phyloP scores from a whole-genome alignment of 2,329 filamentous ascomycete genomes.

The Cadophora sp. region DNA sequence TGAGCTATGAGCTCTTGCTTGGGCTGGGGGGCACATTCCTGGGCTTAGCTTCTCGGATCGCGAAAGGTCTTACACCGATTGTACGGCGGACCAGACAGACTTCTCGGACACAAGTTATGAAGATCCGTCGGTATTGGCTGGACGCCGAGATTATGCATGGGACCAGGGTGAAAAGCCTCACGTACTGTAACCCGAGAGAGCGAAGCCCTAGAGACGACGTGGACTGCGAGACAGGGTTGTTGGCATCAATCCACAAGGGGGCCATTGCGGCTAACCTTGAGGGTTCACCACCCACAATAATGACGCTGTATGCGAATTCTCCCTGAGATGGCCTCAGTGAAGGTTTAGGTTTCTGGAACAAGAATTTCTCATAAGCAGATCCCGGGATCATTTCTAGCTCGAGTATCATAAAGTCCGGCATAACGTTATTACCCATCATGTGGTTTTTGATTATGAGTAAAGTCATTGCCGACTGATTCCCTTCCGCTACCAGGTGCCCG shows the following conservation, averaged over 20 bases:
- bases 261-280: conserved; percentile 6
- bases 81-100: conserved; percentile 7
- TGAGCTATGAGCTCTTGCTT: conserved; percentile 10
- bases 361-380: neutral
- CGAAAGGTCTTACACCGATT: neutral
- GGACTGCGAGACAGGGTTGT: conserved; percentile 3
- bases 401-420: neutral
- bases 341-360: neutral
- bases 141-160: conserved; percentile 19
- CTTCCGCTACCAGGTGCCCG: neutral
- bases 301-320: neutral
- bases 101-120: conserved; percentile 7
- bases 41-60: conserved; percentile 13
- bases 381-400: neutral
- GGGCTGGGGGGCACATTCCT: conserved; percentile 9
- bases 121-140: conserved; percentile 11
- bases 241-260: neutral
- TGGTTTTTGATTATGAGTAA: neutral
- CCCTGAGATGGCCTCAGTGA: neutral
- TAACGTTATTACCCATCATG: neutral
- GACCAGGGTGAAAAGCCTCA: neutral
- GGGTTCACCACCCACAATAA: neutral
- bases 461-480: neutral
- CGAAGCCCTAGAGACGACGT: conserved; percentile 8
- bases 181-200: neutral